phyloP scores from a whole-genome alignment of 148 eudicot genomes.

The Rheum nobile region DNA sequence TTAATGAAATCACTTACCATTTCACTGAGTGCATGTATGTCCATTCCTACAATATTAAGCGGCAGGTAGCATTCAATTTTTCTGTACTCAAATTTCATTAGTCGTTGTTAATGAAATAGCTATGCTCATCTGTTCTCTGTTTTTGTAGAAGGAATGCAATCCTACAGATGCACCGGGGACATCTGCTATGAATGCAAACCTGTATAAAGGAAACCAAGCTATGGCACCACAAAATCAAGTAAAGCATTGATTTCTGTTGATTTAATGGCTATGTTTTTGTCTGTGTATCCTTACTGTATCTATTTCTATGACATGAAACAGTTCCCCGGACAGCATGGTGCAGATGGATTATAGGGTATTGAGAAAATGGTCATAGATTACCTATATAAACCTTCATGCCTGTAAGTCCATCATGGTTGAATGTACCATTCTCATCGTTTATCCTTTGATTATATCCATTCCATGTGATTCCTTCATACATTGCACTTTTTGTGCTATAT shows the following conservation, averaged over 20 bases:
- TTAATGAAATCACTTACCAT: constrained; percentile 68
- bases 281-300: not conserved
- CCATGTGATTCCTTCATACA: not conserved
- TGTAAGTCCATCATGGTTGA: constrained; percentile 31
- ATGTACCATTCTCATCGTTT: not conserved
- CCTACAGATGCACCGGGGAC: constrained; percentile 22
- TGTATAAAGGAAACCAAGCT: constrained; percentile 44
- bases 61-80: constrained; percentile 30
- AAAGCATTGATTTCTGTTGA: not conserved
- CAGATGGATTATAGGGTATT: constrained; percentile 40
- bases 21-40: constrained; percentile 68
- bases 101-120: not conserved
- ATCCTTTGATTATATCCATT: not conserved
- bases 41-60: constrained; percentile 43
- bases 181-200: constrained; percentile 28
- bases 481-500: not conserved
- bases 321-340: constrained; percentile 29
- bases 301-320: constrained; percentile 5
- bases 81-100: not conserved
- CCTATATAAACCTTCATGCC: constrained; percentile 43
- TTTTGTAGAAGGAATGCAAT: constrained; percentile 21
- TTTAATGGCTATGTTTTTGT: not conserved
- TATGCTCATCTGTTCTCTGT: not conserved
- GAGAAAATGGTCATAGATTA: constrained; percentile 47
- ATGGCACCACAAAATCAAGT: constrained; percentile 48